Conservation (phyloP, 164 flowering plant species). For the Pachysandra terminalis region DNA sequence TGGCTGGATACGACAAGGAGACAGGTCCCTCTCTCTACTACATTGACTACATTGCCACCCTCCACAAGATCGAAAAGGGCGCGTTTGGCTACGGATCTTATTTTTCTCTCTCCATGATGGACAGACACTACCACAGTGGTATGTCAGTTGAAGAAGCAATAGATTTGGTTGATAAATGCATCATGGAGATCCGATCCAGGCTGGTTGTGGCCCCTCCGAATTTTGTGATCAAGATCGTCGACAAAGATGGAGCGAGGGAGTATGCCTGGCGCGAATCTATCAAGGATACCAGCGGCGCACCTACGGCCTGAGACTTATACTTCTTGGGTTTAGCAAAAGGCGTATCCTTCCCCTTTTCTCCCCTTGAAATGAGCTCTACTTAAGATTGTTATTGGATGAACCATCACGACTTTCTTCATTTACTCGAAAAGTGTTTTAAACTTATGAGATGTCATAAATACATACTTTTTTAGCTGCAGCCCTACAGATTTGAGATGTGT, state of each 20-base stretch:
- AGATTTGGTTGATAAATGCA: conserved; percentile 86
- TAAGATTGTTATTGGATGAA: too few relatives aligned
- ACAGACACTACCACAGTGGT: conserved; percentile 79
- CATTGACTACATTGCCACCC: conserved; percentile 93
- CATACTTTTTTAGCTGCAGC: too few relatives aligned
- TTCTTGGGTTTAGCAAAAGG: too few relatives aligned
- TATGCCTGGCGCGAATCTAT: conserved; percentile 85
- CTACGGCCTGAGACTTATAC: too few relatives aligned
- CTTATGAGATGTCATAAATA: too few relatives aligned
- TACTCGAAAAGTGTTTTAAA: too few relatives aligned
- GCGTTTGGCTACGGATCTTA: conserved; percentile 97
- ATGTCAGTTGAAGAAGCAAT: conserved; percentile 90
- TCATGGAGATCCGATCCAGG: conserved; percentile 77
- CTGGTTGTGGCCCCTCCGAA: conserved; percentile 96
- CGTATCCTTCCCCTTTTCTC: too few relatives aligned
- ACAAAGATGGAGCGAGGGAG: conserved; percentile 90
- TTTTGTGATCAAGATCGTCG: conserved; percentile 93
- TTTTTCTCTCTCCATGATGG: conserved; percentile 91
- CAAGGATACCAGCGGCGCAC: conserved; percentile 13
- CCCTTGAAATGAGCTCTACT: too few relatives aligned
- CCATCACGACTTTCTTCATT: too few relatives aligned
- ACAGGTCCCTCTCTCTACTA: conserved; percentile 83
- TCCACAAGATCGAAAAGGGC: conserved; percentile 93
- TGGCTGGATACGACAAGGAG: conserved; percentile 94
- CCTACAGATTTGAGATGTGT: too few relatives aligned